phyloP scores from a whole-genome alignment of 495 filamentous ascomycete species.

The Aspergillus affinis region DNA sequence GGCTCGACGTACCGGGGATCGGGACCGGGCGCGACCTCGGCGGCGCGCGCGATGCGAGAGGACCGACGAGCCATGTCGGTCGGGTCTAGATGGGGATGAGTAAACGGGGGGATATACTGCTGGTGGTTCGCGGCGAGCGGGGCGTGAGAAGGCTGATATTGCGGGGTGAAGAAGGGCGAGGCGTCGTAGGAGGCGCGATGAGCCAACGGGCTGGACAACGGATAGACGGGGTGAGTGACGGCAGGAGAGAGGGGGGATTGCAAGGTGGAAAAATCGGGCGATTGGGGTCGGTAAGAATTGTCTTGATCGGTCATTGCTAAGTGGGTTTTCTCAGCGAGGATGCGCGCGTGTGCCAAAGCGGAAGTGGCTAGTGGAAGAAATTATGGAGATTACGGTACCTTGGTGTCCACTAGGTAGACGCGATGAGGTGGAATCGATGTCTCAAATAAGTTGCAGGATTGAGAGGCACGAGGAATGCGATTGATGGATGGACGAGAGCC shows the following conservation, averaged over 20 bases:
- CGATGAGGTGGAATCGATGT: neutral
- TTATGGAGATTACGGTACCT: conserved; percentile 5
- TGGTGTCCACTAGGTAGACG: neutral
- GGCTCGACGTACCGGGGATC: conserved; percentile 43
- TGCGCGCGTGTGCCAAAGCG: conserved; percentile 6
- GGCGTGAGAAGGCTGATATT: conserved; percentile 30
- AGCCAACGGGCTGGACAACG: conserved; percentile 31
- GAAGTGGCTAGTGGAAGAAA: conserved; percentile 7
- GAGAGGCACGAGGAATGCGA: too few species aligned
- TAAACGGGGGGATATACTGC: conserved; percentile 37
- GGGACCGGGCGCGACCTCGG: conserved; percentile 28
- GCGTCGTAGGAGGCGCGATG: conserved; percentile 48
- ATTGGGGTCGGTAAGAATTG: conserved; percentile 44
- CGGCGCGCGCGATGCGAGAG: conserved; percentile 40
- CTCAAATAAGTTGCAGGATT: conserved; percentile 2
- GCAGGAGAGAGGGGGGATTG: conserved; percentile 35
- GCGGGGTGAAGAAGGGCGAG: conserved; percentile 39
- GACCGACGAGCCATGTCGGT: conserved; percentile 47
- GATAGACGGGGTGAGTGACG: conserved; percentile 35
- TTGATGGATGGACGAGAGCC: too few species aligned
- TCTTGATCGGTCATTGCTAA: conserved; percentile 45
- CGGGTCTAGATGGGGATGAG: conserved; percentile 27
- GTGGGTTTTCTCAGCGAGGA: conserved; percentile 18
- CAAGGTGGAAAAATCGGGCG: conserved; percentile 49
- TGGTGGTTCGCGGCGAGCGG: conserved; percentile 24